Conservation (phyloP, 805 yeast genomes). For the Metschnikowia lachancei region DNA sequence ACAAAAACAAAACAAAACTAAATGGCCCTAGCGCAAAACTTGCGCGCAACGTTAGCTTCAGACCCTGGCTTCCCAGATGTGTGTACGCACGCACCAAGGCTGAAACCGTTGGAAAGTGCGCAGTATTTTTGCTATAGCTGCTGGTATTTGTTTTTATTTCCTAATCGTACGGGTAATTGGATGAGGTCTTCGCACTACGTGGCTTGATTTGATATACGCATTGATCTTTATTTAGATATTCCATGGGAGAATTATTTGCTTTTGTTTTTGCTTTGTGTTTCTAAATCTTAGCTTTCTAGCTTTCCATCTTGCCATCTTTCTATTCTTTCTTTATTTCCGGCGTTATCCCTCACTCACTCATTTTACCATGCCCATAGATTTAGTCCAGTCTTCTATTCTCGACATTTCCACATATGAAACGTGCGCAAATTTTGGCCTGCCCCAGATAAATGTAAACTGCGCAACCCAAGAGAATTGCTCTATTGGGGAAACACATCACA, state of each 20-base stretch:
- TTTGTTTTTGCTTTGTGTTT: not conserved
- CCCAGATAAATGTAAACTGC: not conserved
- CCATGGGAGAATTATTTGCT: no score
- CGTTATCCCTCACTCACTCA: no score
- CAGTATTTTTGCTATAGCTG: no score
- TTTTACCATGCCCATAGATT: not conserved
- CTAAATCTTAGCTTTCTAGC: not conserved
- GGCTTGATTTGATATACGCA: not conserved
- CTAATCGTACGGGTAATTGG: constrained; percentile 11
- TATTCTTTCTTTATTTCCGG: no score
- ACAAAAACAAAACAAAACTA: no score
- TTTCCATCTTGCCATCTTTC: constrained; percentile 1
- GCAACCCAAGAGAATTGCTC: not conserved
- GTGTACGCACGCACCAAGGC: no score
- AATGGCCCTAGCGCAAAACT: no score
- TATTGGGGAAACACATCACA: not conserved
- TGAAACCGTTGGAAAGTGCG: no score
- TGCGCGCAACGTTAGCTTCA: no score
- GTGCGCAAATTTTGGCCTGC: not conserved
- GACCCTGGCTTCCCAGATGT: no score
- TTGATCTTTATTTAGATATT: no score
- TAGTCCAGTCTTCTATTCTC: not conserved
- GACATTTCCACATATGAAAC: not conserved
- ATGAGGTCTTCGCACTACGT: constrained; percentile 8
- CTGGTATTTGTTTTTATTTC: constrained; percentile 13